Conservation (phyloP, 2,329 filamentous ascomycete species). For the Botrytis aclada region DNA sequence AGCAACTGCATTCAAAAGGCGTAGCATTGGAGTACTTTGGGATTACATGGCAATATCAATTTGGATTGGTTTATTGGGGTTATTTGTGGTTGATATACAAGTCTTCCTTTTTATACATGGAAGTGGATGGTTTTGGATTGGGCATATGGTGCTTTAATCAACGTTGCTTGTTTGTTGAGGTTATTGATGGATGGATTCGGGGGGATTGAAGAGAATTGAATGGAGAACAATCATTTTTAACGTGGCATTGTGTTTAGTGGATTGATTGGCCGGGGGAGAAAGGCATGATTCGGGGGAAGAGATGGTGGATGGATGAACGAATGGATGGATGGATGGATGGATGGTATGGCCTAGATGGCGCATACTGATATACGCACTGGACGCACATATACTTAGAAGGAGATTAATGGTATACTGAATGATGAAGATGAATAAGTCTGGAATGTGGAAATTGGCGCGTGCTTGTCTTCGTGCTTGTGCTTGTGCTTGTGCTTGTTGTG, state of each 20-base stretch:
- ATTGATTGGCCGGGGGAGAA: background rate
- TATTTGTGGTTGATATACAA: background rate
- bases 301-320: background rate
- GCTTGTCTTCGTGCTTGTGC: background rate
- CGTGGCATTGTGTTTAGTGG: background rate
- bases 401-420: constrained; percentile 8
- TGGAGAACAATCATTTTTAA: constrained; percentile 17
- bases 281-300: background rate
- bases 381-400: constrained; percentile 7
- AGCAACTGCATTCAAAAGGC: constrained; percentile 15
- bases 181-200: background rate
- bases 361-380: background rate
- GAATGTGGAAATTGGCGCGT: background rate
- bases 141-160: constrained; percentile 18
- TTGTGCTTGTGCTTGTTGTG: background rate
- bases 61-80: constrained; percentile 17
- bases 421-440: background rate
- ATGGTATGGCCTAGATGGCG: constrained; percentile 6
- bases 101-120: constrained; percentile 5
- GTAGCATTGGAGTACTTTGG: constrained; percentile 15
- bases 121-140: constrained; percentile 16
- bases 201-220: background rate
- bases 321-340: background rate
- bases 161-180: background rate
- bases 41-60: constrained; percentile 22